Evolutionary conservation across 2,329 filamentous ascomycete genomes (phyloP).

Genomic region (Xylaria sp.): DNA sequence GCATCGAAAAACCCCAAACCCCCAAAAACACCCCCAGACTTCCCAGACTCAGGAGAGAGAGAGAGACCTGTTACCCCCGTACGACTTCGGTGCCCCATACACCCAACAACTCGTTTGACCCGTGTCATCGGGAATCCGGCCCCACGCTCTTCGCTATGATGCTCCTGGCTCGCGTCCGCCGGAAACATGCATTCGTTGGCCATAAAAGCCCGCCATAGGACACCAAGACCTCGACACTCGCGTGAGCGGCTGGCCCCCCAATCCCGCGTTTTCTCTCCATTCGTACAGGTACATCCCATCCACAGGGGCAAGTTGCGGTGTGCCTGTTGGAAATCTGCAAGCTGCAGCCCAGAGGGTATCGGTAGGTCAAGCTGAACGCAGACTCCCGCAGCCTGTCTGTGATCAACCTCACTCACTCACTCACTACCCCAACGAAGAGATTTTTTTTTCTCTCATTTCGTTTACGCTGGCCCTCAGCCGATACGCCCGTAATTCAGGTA

Average conservation of each 20-base stretch:
- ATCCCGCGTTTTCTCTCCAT: constrained; percentile 4
- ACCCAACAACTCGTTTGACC: constrained; percentile 34
- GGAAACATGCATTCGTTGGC: constrained; percentile 29
- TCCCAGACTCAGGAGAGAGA: constrained; percentile 30
- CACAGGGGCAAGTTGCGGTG: constrained; percentile 37
- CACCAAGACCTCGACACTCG: constrained; percentile 6
- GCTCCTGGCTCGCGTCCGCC: constrained; percentile 2
- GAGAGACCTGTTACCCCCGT: constrained; percentile 15
- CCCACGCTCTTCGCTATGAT: constrained; percentile 25
- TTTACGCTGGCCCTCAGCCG: constrained; percentile 4
- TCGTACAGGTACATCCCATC: constrained; percentile 23
- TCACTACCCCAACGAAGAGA: constrained; percentile 6
- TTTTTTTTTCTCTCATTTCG: constrained; percentile 6
- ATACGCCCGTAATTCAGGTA: constrained; percentile 17
- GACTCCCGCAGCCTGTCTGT: constrained; percentile 17
- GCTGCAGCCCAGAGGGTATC: constrained; percentile 17
- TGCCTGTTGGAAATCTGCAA: constrained; percentile 18
- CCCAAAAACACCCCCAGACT: constrained; percentile 9
- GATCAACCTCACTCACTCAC: constrained; percentile 5
- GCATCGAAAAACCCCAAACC: constrained; percentile 22
- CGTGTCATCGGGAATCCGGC: constrained; percentile 36
- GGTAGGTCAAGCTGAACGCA: constrained; percentile 28
- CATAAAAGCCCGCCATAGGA: constrained; percentile 20
- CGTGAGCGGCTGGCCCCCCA: constrained; percentile 1
- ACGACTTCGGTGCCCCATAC: constrained; percentile 18